Percentiles rank a stretch among this genome's conserved stretches.
These are phyloP conservation scores for Tieghemiomyces parasiticus DNA, from an alignment of 192 early-diverging fungal species.

Conservation along the genomic window DNA sequence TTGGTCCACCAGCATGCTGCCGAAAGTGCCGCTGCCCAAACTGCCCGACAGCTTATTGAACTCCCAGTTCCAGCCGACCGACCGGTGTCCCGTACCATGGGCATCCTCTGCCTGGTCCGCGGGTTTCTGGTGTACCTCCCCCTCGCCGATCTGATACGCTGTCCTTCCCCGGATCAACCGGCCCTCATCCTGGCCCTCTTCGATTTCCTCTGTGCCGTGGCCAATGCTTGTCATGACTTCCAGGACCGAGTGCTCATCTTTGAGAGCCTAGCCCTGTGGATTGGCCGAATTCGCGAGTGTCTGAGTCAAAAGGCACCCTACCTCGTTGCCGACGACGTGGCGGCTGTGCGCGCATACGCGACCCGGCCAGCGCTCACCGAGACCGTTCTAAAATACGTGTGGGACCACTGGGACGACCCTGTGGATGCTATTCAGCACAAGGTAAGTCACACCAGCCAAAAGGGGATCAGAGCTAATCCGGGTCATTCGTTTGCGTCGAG, in stretches of 20 bases:
- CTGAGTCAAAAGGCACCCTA: background rate
- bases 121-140: background rate
- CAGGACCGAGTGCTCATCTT: background rate
- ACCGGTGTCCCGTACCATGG: background rate
- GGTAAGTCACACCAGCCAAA: no score
- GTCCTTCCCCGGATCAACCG: background rate
- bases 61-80: background rate
- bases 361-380: constrained; percentile 28
- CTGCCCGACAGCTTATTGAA: background rate
- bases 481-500: no score
- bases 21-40: background rate
- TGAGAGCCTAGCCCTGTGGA: background rate
- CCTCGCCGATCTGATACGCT: background rate
- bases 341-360: constrained; percentile 13
- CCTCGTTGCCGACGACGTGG: constrained; percentile 8
- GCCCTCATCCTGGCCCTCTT: background rate
- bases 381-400: constrained; percentile 51
- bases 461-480: no score
- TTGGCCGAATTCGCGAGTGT: background rate
- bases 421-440: constrained; percentile 67
- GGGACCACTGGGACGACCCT: constrained; percentile 78
- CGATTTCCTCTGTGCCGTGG: background rate
- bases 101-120: background rate
- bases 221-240: background rate
- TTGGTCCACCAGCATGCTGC: background rate